Evolutionary conservation across 169 alveolate genomes (phyloP).

Genomic region (Plasmodium yoelii): DNA sequence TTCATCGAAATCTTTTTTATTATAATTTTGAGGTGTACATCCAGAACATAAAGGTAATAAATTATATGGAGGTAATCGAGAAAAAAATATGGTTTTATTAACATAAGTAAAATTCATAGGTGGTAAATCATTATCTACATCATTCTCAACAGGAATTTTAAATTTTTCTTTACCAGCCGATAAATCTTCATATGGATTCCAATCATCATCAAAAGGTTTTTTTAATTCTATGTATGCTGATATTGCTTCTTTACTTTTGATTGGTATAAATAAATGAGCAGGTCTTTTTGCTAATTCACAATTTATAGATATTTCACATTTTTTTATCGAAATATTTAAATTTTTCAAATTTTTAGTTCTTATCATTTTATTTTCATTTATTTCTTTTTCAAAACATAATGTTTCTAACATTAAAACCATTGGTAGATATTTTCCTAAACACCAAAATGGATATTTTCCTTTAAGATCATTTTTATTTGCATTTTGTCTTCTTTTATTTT

Average conservation of each 20-base stretch:
- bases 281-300: conserved; percentile 83
- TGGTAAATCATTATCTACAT: conserved; percentile 82
- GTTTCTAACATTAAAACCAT: conserved; percentile 45
- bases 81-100: conserved; percentile 78
- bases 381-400: conserved; percentile 49
- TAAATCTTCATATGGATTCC: conserved; percentile 87
- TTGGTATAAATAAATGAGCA: conserved; percentile 83
- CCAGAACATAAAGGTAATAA: conserved; percentile 84
- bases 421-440: conserved; percentile 54
- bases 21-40: conserved; percentile 78
- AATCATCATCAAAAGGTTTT: conserved; percentile 79
- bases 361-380: conserved; percentile 28
- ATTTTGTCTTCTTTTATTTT: not conserved
- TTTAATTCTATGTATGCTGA: conserved; percentile 81
- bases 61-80: conserved; percentile 80
- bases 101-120: conserved; percentile 87
- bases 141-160: conserved; percentile 84
- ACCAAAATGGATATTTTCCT: conserved; percentile 37
- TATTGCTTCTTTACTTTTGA: conserved; percentile 79
- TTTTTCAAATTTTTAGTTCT: conserved; percentile 61
- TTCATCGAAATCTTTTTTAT: conserved; percentile 68
- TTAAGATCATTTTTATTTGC: not conserved
- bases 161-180: conserved; percentile 85
- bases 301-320: conserved; percentile 73
- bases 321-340: conserved; percentile 24